phyloP scores from a whole-genome alignment of 2,329 filamentous ascomycete species.

The Bretziella fagacearum region DNA sequence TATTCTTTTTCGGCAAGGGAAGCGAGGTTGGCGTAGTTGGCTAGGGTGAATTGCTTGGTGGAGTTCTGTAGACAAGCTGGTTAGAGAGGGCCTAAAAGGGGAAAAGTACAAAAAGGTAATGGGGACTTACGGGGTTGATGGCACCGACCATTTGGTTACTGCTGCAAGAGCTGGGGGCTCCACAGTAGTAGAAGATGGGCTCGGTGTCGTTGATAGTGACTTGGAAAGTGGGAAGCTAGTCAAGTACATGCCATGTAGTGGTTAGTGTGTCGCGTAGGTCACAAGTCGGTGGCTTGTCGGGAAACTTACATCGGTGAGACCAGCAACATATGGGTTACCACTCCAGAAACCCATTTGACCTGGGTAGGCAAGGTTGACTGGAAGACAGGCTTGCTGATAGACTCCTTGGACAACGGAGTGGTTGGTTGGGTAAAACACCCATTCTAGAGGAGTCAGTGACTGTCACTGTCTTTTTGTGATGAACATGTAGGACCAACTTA shows the following conservation, averaged over 20 bases:
- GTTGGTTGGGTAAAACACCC: constrained; percentile 44
- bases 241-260: not conserved
- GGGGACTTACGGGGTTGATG: constrained; percentile 46
- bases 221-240: constrained; percentile 26
- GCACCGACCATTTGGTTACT: constrained; percentile 55
- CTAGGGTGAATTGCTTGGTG: constrained; percentile 24
- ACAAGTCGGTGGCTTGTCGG: not conserved
- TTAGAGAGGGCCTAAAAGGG: constrained; percentile 14
- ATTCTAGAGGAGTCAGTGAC: constrained; percentile 23
- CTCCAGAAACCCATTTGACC: constrained; percentile 37
- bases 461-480: not conserved
- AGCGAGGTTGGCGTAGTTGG: constrained; percentile 31
- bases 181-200: constrained; percentile 55
- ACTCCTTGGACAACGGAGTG: constrained; percentile 48
- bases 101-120: not conserved
- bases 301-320: constrained; percentile 28
- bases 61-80: constrained; percentile 1
- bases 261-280: not conserved
- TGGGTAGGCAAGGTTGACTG: constrained; percentile 35
- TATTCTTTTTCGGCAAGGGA: constrained; percentile 34
- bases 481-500: constrained; percentile 18
- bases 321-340: constrained; percentile 30
- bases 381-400: constrained; percentile 44
- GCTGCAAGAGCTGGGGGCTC: constrained; percentile 47
- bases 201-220: constrained; percentile 38